Conservation (phyloP, 2,329 filamentous ascomycete genomes). For the Aspergillus unguis region DNA sequence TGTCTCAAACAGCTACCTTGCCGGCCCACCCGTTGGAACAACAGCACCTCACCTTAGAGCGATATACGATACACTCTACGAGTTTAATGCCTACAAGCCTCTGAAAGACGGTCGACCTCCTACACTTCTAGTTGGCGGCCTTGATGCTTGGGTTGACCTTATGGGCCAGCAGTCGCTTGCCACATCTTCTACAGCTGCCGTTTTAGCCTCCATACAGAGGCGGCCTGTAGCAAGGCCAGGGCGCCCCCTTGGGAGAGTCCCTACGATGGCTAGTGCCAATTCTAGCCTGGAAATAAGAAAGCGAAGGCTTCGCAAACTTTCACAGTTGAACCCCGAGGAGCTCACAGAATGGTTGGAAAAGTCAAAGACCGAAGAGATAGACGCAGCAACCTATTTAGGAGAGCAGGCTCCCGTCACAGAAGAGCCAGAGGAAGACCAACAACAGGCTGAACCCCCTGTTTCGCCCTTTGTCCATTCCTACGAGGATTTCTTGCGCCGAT, state of each 20-base stretch:
- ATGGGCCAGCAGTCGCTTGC: conserved; percentile 66
- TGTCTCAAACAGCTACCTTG: conserved; percentile 56
- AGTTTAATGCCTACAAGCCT: conserved; percentile 77
- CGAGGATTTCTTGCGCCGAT: conserved; percentile 80
- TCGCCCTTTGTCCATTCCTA: conserved; percentile 63
- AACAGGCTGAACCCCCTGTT: conserved; percentile 45
- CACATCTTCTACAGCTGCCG: conserved; percentile 53
- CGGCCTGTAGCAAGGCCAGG: conserved; percentile 36
- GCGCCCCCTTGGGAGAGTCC: conserved; percentile 52
- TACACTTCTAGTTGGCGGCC: conserved; percentile 74
- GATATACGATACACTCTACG: conserved; percentile 73
- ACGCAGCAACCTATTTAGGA: conserved; percentile 38
- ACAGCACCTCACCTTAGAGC: conserved; percentile 61
- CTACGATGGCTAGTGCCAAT: conserved; percentile 50
- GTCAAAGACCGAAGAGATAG: conserved; percentile 64
- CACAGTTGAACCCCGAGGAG: conserved; percentile 75
- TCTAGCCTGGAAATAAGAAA: conserved; percentile 55
- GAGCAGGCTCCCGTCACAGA: conserved; percentile 36
- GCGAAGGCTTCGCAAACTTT: conserved; percentile 57
- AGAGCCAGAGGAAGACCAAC: conserved; percentile 43
- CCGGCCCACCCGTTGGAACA: conserved; percentile 45
- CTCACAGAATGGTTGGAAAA: conserved; percentile 76
- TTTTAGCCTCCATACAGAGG: conserved; percentile 46
- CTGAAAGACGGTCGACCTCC: conserved; percentile 64
- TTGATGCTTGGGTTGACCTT: conserved; percentile 84